Base-by-base conservation (phyloP, 306 rosid species). In the Trifolium repens region DNA sequence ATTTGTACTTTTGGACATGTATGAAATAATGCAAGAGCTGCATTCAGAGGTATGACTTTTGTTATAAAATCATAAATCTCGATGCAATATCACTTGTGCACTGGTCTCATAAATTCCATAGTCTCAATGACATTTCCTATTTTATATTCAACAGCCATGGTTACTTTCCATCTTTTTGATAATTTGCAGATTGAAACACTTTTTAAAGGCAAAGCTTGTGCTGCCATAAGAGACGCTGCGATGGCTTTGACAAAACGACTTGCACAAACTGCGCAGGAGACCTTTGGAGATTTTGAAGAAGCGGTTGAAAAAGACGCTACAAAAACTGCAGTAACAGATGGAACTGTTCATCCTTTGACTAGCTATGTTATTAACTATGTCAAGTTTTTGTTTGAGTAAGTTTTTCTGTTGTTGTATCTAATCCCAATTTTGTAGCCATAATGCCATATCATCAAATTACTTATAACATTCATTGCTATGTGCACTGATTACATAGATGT, bases 261-360 rank as follows among this genome's bases (percentile, higher is more conserved):
- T 67, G 97, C 99, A 19, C 96, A 85, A 85, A 92, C 96, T 3
- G 97, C 98, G 2, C 91, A 92, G 75, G 94, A 90, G 53, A 92
- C 97, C 3, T 92, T 94, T 82, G 97, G 97, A 68, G 98, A 94
- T 89, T 92, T 92, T 87, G 98, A 94, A 84, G 98, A 90, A 86
- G 98, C 96, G 4, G 96, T 94, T 83, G 97, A 92, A 78, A 92
- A 93, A 79, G 96, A 94, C 84, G 96, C 97, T 46, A 94, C 97
- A 0, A 90, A 94, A 79, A 94, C 98, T 76, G 99, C 96, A 58
- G 99, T 94, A 59, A 82, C 87, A 63, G 99, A 94, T 88, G 99
- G 97, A 84, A 92, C 99, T 61, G 97, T 92, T 17, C 99, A 94
- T 85, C 97, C 99, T 79, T 79, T 94, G 86, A 94, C 99, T 63